Evolutionary conservation across 208 protist genomes (phyloP).

Genomic region (Leptomonas seymouri): DNA sequence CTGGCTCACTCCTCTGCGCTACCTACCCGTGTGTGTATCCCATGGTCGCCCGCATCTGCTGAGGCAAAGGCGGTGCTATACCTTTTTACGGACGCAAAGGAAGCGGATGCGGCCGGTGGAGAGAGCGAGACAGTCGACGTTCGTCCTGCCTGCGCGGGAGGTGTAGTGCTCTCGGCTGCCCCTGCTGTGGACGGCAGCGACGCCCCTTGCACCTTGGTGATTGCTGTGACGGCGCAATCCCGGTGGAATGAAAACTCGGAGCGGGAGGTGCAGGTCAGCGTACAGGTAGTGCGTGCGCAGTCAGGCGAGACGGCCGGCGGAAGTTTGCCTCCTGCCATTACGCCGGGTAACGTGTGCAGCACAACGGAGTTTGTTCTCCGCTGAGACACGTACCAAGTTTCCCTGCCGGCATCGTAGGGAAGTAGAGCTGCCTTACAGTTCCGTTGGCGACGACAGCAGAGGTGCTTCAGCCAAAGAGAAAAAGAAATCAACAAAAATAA

Average conservation of each 20-base stretch:
- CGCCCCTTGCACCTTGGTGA: constrained; percentile 3
- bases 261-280: constrained; percentile 38
- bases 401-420: background rate
- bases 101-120: background rate
- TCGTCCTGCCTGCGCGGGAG: constrained; percentile 13
- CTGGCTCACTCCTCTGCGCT: constrained; percentile 42
- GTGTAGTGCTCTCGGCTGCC: constrained; percentile 16
- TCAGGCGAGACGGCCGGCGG: background rate
- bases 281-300: constrained; percentile 37
- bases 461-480: too few species aligned
- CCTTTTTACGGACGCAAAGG: constrained; percentile 31
- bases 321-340: constrained; percentile 27
- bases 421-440: background rate
- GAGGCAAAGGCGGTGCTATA: constrained; percentile 27
- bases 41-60: constrained; percentile 22
- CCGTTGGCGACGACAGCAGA: too few species aligned
- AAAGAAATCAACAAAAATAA: too few species aligned
- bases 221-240: constrained; percentile 33
- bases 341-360: constrained; percentile 39
- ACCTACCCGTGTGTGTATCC: constrained; percentile 55
- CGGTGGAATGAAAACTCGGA: constrained; percentile 28
- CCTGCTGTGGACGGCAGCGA: background rate
- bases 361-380: constrained; percentile 26
- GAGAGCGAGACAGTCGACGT: constrained; percentile 19
- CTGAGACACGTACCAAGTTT: background rate